A percentile compares a stretch with the other conserved stretches of the same genome.
These are phyloP conservation scores for Phymatotrichopsis omnivora DNA, from an alignment of 2,329 filamentous ascomycete species.

Conservation along the genomic window DNA sequence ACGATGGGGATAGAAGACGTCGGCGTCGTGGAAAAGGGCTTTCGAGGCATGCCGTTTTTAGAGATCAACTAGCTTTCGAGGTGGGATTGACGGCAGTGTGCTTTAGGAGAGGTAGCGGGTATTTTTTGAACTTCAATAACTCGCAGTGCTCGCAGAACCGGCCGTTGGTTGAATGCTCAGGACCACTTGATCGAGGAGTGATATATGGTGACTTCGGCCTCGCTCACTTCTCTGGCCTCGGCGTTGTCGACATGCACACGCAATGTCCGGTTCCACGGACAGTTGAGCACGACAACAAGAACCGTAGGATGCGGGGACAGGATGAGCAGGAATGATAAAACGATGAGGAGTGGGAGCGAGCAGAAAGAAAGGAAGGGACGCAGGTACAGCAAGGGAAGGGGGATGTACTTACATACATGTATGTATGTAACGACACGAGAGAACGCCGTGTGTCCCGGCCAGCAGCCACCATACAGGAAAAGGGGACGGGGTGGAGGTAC, in stretches of 20 bases:
- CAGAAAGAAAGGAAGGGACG: slow-evolving; percentile 2
- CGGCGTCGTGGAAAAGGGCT: slow-evolving; percentile 25
- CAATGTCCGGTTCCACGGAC: too few relatives aligned
- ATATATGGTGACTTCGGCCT: too few relatives aligned
- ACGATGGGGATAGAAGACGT: slow-evolving; percentile 24
- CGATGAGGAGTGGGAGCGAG: background rate
- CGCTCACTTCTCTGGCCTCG: too few relatives aligned
- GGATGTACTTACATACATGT: too few relatives aligned
- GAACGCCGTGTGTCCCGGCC: too few relatives aligned
- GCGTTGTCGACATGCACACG: too few relatives aligned
- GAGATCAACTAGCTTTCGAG: slow-evolving; percentile 6
- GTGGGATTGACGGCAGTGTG: slow-evolving; percentile 4
- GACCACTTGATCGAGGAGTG: too few relatives aligned
- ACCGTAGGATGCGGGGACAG: slow-evolving; percentile 13
- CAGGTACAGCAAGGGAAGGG: background rate
- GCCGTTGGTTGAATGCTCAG: too few relatives aligned
- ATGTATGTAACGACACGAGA: too few relatives aligned
- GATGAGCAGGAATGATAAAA: background rate
- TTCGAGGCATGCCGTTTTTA: slow-evolving; percentile 26
- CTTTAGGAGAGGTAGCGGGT: slow-evolving; percentile 5
- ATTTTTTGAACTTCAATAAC: too few relatives aligned
- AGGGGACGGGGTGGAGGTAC: background rate
- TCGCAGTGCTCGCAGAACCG: too few relatives aligned
- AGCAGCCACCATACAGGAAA: background rate
- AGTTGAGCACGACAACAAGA: too few relatives aligned